Base-by-base conservation (phyloP, 768 basidiomycete genomes). In the Tylopilus balloui region DNA sequence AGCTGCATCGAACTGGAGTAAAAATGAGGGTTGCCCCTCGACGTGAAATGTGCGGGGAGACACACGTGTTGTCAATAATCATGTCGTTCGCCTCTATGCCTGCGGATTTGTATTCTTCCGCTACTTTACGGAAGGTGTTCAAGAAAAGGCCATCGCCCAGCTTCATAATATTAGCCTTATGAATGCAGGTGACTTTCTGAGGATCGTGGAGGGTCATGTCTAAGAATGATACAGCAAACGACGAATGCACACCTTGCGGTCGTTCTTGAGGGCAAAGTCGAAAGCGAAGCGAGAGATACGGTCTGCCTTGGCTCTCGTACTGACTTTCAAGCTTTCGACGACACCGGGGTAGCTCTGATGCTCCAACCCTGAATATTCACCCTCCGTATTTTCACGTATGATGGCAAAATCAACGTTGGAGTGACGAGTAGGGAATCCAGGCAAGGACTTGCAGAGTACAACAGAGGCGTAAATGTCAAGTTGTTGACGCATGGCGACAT, bases 121-220 rank as follows among this genome's bases (percentile, higher is more conserved):
- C 96, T 51, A 99, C 81, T 52, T 84, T 80, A 59, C 92, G 89
- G 84, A 97, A 99, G 20, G 94, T 98, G 72, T 92, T 94, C 61
- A 98, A 80, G 85, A 98, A 98, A 36, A 99, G 82, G 70, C 96
- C 96, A 64, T 98, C 96, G 69, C 95, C 95, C 60, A 97, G 85
- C 72, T 99, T 99, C 96, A 99, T 99, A 78, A 99, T 99, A 78
- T 98, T 98, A 62, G 96, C 96, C 73, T 99, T 99, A 83, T 99
- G 96, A 38, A 99, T 93, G 65, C 94, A 97, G 35, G 96, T 99
- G 58, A 99, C 95, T 88, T 95, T 98, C 92, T 95, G 59, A 2
- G 40, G 32, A 23, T 39, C 39, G 28, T 55, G n/a, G 23, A 4
- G 27, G 13, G 17, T 48, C 20, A 35, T 46, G 29, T 24, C 20